Conservation (phyloP, 2,329 filamentous ascomycete genomes). For the Daldinia eschscholtzii region DNA sequence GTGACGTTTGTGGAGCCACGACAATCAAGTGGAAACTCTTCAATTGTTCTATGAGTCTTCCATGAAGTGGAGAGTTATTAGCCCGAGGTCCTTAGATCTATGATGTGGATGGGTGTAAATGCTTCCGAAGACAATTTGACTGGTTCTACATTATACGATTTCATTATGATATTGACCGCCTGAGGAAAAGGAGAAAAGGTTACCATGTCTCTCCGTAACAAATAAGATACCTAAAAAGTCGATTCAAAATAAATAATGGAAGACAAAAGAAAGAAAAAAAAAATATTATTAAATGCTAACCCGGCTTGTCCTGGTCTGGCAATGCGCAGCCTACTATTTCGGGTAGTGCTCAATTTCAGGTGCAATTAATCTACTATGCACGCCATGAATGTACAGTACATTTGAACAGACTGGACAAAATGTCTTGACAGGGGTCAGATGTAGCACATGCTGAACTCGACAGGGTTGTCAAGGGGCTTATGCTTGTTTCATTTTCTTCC, state of each 20-base stretch:
- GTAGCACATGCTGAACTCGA: constrained; percentile 44
- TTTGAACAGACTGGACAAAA: constrained; percentile 24
- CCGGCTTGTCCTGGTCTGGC: constrained; percentile 35
- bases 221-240: background rate
- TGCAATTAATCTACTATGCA: constrained; percentile 47
- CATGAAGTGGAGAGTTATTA: constrained; percentile 40
- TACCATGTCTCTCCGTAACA: background rate
- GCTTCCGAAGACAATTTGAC: constrained; percentile 2
- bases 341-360: constrained; percentile 49
- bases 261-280: constrained; percentile 6
- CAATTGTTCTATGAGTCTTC: constrained; percentile 44
- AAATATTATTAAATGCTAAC: constrained; percentile 9
- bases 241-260: constrained; percentile 7
- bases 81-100: constrained; percentile 20
- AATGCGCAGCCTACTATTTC: constrained; percentile 44
- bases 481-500: constrained; percentile 54
- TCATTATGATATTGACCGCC: constrained; percentile 14
- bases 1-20: constrained; percentile 39
- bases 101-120: constrained; percentile 11
- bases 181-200: constrained; percentile 11
- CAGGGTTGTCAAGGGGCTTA: constrained; percentile 49
- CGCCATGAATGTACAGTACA: constrained; percentile 48
- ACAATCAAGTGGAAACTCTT: constrained; percentile 40
- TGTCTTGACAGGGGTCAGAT: constrained; percentile 37
- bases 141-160: constrained; percentile 7